Base-by-base conservation (phyloP, 768 basidiomycete species). In the Russula compacta region DNA sequence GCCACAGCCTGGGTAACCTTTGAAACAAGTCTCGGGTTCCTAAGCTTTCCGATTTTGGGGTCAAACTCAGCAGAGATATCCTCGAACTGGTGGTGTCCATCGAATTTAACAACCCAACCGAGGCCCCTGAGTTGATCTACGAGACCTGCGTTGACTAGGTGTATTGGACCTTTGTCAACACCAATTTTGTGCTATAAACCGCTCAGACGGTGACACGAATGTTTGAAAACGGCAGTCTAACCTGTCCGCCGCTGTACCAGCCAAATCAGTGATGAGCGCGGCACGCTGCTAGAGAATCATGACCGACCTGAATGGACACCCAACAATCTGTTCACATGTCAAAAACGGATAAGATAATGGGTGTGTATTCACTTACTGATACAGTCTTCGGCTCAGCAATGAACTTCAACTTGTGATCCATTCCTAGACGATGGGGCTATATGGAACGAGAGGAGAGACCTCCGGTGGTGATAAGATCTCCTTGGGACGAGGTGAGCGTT, bases 281-380 rank as follows among this genome's bases (percentile, higher is more conserved):
- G 2, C 12, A 39, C 10, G 1, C 43, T 33, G 15, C 24, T 29
- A 35, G 17, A 39, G 47, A 61, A 56, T 59, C 49, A 40, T 47
- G 48, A 76, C 83, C 71, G 68, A 92, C 93, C 89, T 92, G 81
- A 97, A 97, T 15, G 95, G 95, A 75, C 94, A 97, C 32, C 92
- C 93, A 33, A 98, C 86, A 68, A 98, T 89, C 87, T 94, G 63
- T 40, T 51, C 40, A 40, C 56, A 35, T 61, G 60, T 51, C 69
- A 55, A 68, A 24, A 19, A 54, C 32, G 24, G 51, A 46, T 12
- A n/a, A 38, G 36, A 58, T 38, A 57, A 47, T 19, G 12, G 43
- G 11, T 1, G 7, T 48, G 5, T 24, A 19, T 44, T n/a, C 9
- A 35, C 52, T 43, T 53, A 94, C 92, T 53, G 89, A 89, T 42